phyloP scores from a whole-genome alignment of 306 rosid species.

The Chamaecrista fasciculata region DNA sequence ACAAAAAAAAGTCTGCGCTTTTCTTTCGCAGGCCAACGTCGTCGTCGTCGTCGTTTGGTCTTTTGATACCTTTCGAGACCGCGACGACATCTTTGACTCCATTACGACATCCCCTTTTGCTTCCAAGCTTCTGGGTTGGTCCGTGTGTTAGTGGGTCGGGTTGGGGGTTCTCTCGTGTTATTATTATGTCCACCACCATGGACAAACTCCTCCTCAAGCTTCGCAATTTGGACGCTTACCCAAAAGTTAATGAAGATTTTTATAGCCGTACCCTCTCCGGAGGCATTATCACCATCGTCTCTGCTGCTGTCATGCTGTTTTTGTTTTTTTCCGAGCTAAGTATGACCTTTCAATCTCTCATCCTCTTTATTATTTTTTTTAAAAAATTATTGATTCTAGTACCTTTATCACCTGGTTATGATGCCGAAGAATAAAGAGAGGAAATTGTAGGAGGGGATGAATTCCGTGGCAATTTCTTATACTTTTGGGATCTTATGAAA shows the following conservation, averaged over 20 bases:
- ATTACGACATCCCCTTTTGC: neutral
- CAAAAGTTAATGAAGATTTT: slow-evolving; percentile 92
- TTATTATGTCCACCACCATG: slow-evolving; percentile 48
- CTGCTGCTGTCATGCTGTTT: slow-evolving; percentile 67
- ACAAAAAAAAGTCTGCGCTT: slow-evolving; percentile 3
- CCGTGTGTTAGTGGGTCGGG: no score
- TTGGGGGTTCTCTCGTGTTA: no score
- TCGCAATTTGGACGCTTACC: slow-evolving; percentile 90
- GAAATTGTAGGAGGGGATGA: neutral
- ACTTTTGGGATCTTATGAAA: slow-evolving; percentile 22
- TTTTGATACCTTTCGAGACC: slow-evolving; percentile 15
- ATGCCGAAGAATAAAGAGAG: slow-evolving; percentile 20
- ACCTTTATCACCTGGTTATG: neutral
- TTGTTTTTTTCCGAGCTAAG: slow-evolving; percentile 86
- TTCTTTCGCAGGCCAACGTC: slow-evolving; percentile 40
- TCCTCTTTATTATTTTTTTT: neutral
- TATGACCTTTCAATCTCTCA: slow-evolving; percentile 28
- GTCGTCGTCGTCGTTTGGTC: slow-evolving; percentile 33
- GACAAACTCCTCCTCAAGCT: slow-evolving; percentile 58
- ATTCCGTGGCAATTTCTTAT: slow-evolving; percentile 2
- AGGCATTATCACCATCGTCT: slow-evolving; percentile 73
- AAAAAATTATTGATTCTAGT: neutral
- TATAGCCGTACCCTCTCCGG: slow-evolving; percentile 84
- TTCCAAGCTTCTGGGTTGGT: slow-evolving; percentile 23
- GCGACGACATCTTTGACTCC: neutral